These are phyloP conservation scores for Colletotrichum sp. DNA, from an alignment of 2,329 filamentous ascomycete species.

Conservation along the genomic window DNA sequence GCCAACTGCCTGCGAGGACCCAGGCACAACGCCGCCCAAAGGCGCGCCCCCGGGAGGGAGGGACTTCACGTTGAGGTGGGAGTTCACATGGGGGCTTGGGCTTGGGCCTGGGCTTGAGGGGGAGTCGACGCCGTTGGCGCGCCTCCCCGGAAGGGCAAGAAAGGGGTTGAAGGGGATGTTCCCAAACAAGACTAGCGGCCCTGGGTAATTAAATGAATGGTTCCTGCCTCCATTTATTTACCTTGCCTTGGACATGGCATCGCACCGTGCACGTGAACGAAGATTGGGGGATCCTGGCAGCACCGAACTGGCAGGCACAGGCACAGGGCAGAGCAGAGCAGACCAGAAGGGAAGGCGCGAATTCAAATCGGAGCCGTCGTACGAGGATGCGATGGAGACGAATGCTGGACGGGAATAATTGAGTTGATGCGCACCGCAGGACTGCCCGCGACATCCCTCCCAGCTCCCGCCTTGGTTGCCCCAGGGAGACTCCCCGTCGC, in stretches of 20 bases:
- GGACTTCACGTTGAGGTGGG: background rate
- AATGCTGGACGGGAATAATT: background rate
- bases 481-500: background rate
- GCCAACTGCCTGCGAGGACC: background rate
- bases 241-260: background rate
- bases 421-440: background rate
- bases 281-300: background rate
- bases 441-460: background rate
- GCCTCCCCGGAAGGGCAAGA: constrained; percentile 6
- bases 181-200: background rate
- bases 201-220: background rate
- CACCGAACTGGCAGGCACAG: background rate
- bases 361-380: background rate
- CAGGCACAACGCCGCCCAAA: background rate
- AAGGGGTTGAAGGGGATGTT: background rate
- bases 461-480: background rate
- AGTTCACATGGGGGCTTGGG: background rate
- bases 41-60: background rate
- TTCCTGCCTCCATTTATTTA: constrained; percentile 3
- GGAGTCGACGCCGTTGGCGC: background rate
- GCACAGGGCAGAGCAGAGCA: background rate
- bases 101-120: background rate
- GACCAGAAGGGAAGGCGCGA: background rate
- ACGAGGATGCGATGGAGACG: background rate
- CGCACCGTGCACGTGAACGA: background rate